Base-by-base conservation (phyloP, 1,284 basidiomycete species). In the Rhodotorula sp. region DNA sequence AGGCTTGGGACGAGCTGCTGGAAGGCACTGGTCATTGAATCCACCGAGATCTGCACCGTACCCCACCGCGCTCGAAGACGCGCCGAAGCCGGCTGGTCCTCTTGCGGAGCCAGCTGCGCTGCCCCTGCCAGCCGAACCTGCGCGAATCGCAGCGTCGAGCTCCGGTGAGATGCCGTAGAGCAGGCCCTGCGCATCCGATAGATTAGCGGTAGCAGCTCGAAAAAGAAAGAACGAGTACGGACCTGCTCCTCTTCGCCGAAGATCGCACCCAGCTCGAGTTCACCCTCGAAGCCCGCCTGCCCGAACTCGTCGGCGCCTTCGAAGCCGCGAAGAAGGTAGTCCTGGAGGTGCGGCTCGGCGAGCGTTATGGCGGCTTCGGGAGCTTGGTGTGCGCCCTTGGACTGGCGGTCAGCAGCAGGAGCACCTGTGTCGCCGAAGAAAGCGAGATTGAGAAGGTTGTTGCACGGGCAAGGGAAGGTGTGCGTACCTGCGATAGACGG, bases 271-370 rank as follows among this genome's bases (percentile, higher is more conserved):
- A 17, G 24, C 1, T n/a, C 17, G n/a, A 36, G 44, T 20, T 63
- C 54, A 2, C 48, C 65, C 19, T 56, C 69, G 9, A 59, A 32
- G 2, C 39, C 48, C 17, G 29, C 62, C 6, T 11, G 13, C 19
- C n/a, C 32, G 32, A 59, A 59, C 4, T 24, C 44, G 19, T 66
- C 59, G 13, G 39, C 36, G 22, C 6, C 62, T 24, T 47, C 62
- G 13, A 39, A 56, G 22, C 48, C 57, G 29, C 57, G 54, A 2
- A 56, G 39, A 7, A 55, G 46, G 58, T 72, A 74, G 48, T 70
- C 71, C 19, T 72, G 48, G 24, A 72, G 46, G n/a, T 72, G 71
- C 22, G 71, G 73, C 46, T 74, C 73, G 15, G 68, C 63, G 10
- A 74, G 59, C 22, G 64, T 72, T 56, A 74, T 74, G 55, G 64